Evolutionary conservation across 2,329 filamentous ascomycete species (phyloP).

Genomic region (Beauveria australis): DNA sequence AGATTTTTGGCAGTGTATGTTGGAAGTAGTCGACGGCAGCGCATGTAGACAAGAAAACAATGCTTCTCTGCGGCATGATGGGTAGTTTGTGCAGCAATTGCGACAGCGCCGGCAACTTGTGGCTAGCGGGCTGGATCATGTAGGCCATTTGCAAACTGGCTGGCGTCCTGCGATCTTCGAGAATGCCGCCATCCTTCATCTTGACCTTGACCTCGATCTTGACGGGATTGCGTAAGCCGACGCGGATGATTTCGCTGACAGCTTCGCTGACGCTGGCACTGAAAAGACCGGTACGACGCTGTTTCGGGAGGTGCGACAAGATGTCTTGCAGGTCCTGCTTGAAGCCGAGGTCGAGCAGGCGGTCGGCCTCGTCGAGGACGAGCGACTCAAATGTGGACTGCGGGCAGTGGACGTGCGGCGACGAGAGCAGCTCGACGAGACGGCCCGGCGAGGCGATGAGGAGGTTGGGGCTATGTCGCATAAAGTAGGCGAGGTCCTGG

Average conservation of each 20-base stretch:
- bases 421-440: constrained; percentile 77
- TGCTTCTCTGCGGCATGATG: constrained; percentile 73
- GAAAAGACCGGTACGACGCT: constrained; percentile 86
- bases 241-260: constrained; percentile 83
- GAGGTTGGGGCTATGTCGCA: constrained; percentile 78
- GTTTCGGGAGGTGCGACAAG: constrained; percentile 76
- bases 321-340: constrained; percentile 86
- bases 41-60: constrained; percentile 89
- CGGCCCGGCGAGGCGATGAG: constrained; percentile 87
- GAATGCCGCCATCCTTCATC: constrained; percentile 52
- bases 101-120: constrained; percentile 70
- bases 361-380: constrained; percentile 89
- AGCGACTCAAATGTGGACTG: constrained; percentile 87
- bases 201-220: constrained; percentile 93
- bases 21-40: constrained; percentile 93
- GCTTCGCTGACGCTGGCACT: constrained; percentile 95
- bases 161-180: constrained; percentile 80
- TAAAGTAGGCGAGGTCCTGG: constrained; percentile 78
- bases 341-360: constrained; percentile 87
- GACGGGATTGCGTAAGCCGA: constrained; percentile 87
- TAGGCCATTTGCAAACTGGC: constrained; percentile 92
- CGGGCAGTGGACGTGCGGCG: constrained; percentile 78
- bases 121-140: constrained; percentile 62
- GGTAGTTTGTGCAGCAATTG: constrained; percentile 61
- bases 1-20: constrained; percentile 63